Base-by-base conservation (phyloP, 2,329 filamentous ascomycete species). In the Cercospora zeina region DNA sequence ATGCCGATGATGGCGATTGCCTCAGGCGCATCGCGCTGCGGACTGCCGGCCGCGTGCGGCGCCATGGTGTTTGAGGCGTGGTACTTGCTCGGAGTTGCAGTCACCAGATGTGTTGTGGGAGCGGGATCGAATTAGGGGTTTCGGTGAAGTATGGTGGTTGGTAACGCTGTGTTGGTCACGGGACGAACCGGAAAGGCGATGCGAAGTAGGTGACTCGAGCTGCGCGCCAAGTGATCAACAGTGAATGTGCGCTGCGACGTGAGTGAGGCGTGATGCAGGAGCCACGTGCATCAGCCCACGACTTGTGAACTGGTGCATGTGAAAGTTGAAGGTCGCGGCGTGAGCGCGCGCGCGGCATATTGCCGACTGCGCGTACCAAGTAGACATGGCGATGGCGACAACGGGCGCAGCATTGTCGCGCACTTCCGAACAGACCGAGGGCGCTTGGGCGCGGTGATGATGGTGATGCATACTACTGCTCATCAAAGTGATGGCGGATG, bases 1-100 rank as follows among this genome's bases (percentile, higher is more conserved):
- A 47, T 47, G 42, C 42, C 42, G 42, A 47, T 27, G 42, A 47
- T 47, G 42, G 42, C 42, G 42, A 47, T 47, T 47, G 42, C 42
- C 21, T 47, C 21, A 27, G 42, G 42, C 42, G 6, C 42, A 3
- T 21, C 11, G 42, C 13, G 21, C 42, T n/a, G 42, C 24, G 42
- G 42, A 30, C 11, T 47, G 42, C 21, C 21, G 24, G 19, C 24
- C 21, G 11, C 21, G 14, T 21, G 5, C 11, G 4, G 42, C 42
- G 42, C 42, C 42, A 47, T 47, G 42, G 21, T 27, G 42, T 11
- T 47, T 1, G 13, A 8, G 6, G 27, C 14, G 13, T 47, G 14
- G 42, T 27, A 47, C 14, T 27, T 47, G 42, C 42, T 47, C 11
- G 6, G 11, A 14, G 42, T 47, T 19, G 42, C 21, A 27, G 24